Evolutionary conservation across 2,329 filamentous ascomycete species (phyloP), one percentile per base, ranked within the genome.

Genomic region (Xylaria sp.): DNA sequence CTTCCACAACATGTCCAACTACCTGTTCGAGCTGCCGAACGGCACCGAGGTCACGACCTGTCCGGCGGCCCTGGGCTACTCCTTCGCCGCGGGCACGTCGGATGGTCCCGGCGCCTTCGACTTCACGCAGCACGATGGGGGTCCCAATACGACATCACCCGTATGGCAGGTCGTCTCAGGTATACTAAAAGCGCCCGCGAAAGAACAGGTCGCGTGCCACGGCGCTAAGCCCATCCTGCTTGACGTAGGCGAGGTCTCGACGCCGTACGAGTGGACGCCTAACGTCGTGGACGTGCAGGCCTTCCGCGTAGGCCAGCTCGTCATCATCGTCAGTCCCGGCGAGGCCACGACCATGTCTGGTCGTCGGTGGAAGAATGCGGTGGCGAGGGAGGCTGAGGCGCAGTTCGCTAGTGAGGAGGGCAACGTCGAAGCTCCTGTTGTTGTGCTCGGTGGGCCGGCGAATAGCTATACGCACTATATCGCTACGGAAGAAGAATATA

Each of bases 271-370:
- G 7, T 98, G 95, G 95, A 90, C 92, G 0, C 93, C 95, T 0
- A 98, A 98, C 74, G 90, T 98, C 56, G 94, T 97, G 55, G 94
- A 98, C 78, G 87, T 98, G 10, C 95, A 98, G 78, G 85, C 92
- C 37, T 85, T 98, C 15, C 91, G 95, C 13, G 91, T 95, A 0
- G 95, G 95, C 0, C 92, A 96, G 76, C 82, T 98, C 7, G 84
- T 97, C 66, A 91, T 98, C 70, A 90, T 98, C 70, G 89, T 97
- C 34, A 92, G 91, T 39, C 92, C 94, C 0, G 94, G 94, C 37
- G 95, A 98, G 80, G 94, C 92, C 0, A 96, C 92, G 0, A 98
- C 94, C 4, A 98, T 98, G 95, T 89, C 93, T 1, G 94, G 94
- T 0, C 88, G 94, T 25, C 89, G 95, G 32, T 98, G 95, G 94